Evolutionary conservation across 768 basidiomycete genomes (phyloP).

Genomic region (Hebeloma cylindrosporum): DNA sequence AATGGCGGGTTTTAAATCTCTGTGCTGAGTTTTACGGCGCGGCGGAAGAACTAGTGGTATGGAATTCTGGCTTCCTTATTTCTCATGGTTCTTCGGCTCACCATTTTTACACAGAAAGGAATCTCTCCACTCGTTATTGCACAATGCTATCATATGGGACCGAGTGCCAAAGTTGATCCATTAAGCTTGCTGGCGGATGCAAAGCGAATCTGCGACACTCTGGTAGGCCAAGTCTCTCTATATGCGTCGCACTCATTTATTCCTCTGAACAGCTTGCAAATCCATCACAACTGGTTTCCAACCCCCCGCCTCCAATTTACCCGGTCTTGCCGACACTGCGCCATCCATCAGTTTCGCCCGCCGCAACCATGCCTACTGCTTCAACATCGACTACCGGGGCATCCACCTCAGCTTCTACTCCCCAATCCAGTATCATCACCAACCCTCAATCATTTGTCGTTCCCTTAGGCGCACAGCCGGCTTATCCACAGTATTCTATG

Average conservation of each 20-base stretch:
- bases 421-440: slow-evolving; percentile 55
- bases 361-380: slow-evolving; percentile 26
- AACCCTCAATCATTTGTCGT: slow-evolving; percentile 75
- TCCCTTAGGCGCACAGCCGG: slow-evolving; percentile 53
- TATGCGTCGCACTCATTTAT: slow-evolving; percentile 11
- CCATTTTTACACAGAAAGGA: slow-evolving; percentile 43
- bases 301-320: slow-evolving; percentile 63
- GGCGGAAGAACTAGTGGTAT: slow-evolving; percentile 79
- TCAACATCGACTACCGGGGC: slow-evolving; percentile 31
- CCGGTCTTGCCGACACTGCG: slow-evolving; percentile 44
- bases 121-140: slow-evolving; percentile 72
- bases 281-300: slow-evolving; percentile 65
- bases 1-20: slow-evolving; percentile 79
- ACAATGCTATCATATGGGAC: slow-evolving; percentile 78
- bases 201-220: slow-evolving; percentile 73
- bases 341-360: slow-evolving; percentile 29
- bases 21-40: slow-evolving; percentile 87
- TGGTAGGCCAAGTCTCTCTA: slow-evolving; percentile 44
- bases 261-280: slow-evolving; percentile 59
- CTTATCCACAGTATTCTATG: slow-evolving; percentile 48
- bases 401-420: slow-evolving; percentile 28
- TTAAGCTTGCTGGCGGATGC: slow-evolving; percentile 73
- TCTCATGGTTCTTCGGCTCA: slow-evolving; percentile 14
- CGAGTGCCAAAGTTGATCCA: slow-evolving; percentile 69
- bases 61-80: slow-evolving; percentile 21